Evolutionary conservation across 805 yeast genomes (phyloP), one percentile per base, ranked within the genome.

Genomic region (Suhomyces tanzawaensis): DNA sequence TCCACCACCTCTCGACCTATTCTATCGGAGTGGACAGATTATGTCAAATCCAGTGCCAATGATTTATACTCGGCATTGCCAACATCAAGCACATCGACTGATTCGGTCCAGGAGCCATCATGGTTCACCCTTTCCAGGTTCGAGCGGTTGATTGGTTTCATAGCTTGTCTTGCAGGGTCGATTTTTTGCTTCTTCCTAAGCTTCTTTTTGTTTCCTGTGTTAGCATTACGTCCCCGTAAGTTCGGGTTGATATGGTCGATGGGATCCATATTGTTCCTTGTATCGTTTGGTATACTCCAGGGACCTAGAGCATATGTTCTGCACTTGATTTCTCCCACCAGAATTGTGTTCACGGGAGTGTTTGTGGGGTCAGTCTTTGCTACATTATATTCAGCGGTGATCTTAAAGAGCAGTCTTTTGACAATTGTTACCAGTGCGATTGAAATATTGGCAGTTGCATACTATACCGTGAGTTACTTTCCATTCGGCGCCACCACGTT

Each of bases 191-290:
- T 91, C 60, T 73, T 81, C 9, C 60, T 91, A 19, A 86, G 96
- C 47, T 76, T 91, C 45, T 78, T 88, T 32, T 64, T 91, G 51
- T 82, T 93, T 59, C 99, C 99, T 0, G 89, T 91, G 12, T 67
- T 93, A 46, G 90, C 95, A 2, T 64, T 89, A 35, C 82, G 85
- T 49, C 99, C 98, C 12, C 72, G 95, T 34, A 93, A 93, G 60
- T 91, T 93, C 57, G 97, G 95, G 9, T 66, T 81, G 48, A 56
- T 84, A 23, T 93, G 99, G 98, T 80, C 96, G 2, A 68, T 91
- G 63, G 99, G 98, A 0, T 85, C 95, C 1, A 55, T 93, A 11
- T 63, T 93, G 31, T 91, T 93, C 62, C 86, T 93, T 14, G 57
- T 86, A 4, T 86, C 96, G 24, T 93, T 93, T 64, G 97, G 96